Base-by-base conservation (phyloP, 768 basidiomycete species). In the Harrya chromipes region DNA sequence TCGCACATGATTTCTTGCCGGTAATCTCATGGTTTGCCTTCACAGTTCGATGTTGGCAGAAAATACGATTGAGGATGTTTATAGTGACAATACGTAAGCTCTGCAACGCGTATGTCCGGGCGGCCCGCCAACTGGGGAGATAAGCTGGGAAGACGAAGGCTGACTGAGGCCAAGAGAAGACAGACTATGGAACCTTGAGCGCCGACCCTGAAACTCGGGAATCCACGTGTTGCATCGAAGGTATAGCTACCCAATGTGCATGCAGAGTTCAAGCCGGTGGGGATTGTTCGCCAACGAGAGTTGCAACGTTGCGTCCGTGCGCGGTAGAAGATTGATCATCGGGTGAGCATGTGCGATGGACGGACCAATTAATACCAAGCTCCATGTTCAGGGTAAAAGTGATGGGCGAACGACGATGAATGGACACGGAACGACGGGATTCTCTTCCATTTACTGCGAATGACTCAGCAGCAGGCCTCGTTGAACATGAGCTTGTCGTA, bases 261-360 rank as follows among this genome's bases (percentile, higher is more conserved):
- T 36, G 44, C 11, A 43, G 49, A 52, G 47, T 31, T 41, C 40
- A 29, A 35, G 26, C 34, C 46, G 31, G 39, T 45, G 48, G 56
- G 42, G 42, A 34, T 52, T 44, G 38, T 46, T 53, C 50, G 48
- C 48, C 17, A 49, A 55, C 41, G 48, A 50, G 41, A 44, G 36
- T 16, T 50, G 44, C 60, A 61, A 62, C 61, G 60, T 63, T 61
- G 61, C 35, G 40, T 50, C 47, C 60, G 45, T 42, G 53, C 60
- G 50, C 36, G 37, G 47, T 37, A 50, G 60, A 62, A 62, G 60
- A 59, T 59, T 59, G 60, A 62, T 60, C 39, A 60, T 60, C 59
- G 59, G 59, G 49, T 43, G 39, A 19, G 43, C 40, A 53, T 49
- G 49, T 44, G 24, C 21, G 49, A 47, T 53, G 36, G 19, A 50